These are phyloP conservation scores for Luvunga scandens DNA, from an alignment of 345 rosid genomes.

Conservation along the genomic window DNA sequence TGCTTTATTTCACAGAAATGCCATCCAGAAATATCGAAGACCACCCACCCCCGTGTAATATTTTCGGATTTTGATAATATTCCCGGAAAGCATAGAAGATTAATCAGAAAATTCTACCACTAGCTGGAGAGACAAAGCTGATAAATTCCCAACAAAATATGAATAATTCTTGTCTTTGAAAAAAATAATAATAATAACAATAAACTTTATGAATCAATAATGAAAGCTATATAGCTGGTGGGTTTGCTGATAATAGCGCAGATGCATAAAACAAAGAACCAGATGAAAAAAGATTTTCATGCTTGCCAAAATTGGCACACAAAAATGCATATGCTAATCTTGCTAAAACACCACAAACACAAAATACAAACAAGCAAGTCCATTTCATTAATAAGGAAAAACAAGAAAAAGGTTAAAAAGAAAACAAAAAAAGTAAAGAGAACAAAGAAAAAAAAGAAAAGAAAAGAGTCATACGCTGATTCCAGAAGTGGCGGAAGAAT, in stretches of 20 bases:
- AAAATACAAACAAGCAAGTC: constrained; percentile 4
- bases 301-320: constrained; percentile 14
- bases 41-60: background rate
- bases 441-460: background rate
- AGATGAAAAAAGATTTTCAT: background rate
- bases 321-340: background rate
- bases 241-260: background rate
- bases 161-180: background rate
- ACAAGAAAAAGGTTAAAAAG: background rate
- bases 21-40: background rate
- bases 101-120: background rate
- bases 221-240: background rate
- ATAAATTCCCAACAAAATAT: background rate
- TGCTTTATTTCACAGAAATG: background rate
- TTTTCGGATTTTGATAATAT: background rate
- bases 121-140: background rate
- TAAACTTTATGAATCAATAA: background rate
- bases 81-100: background rate
- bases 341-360: constrained; percentile 9
- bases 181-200: too few species aligned
- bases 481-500: constrained; percentile 38
- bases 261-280: background rate
- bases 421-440: background rate
- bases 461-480: constrained; percentile 34
- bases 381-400: background rate